Base-by-base conservation (phyloP, 805 yeast genomes). In the Candida odintsovae region DNA sequence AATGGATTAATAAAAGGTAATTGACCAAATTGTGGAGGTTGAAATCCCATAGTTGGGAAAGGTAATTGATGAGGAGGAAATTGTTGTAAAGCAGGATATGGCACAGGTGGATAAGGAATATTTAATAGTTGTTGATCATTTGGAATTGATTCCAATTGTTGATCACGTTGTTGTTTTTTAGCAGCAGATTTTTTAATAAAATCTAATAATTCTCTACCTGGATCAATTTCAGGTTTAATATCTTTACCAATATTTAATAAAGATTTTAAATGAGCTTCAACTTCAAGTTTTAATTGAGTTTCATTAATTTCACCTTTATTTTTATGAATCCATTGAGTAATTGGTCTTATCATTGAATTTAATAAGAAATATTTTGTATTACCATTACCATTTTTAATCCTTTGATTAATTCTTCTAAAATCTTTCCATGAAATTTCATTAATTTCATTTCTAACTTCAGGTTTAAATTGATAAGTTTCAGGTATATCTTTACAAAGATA, bases 381-480 rank as follows among this genome's bases (percentile, higher is more conserved):
- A 5, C 21, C 28, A 26, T 23, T 33, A 22, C 54, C 54, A 28
- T 56, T 57, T 26, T 57, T 56, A 8, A 64, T 56, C 41, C 64
- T 63, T 47, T 66, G 63, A 16, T 49, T 51, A 38, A 69, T 45
- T 38, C 64, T 64, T 48, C 69, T 81, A 51, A 85, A 68, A 55
- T 80, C 83, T 52, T 71, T 69, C 98, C 97, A 92, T 64, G 83
- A 76, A 43, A 92, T 87, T 46, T 78, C 77, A 40, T 83, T 78
- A 53, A 94, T 95, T 67, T 94, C 99, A 62, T 86, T 86, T 58
- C 96, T 77, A 2, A 88, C 96, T 49, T 76, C 70, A 1, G 99
- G 97, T 51, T 72, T 77, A 58, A 94, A 94, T n/a, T 65, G 64
- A 41, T 78, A 77, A 51, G 79, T 80, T 54, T 85, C 90, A 2